Conservation (phyloP, 768 basidiomycete genomes). For the Kwoniella heveanensis region DNA sequence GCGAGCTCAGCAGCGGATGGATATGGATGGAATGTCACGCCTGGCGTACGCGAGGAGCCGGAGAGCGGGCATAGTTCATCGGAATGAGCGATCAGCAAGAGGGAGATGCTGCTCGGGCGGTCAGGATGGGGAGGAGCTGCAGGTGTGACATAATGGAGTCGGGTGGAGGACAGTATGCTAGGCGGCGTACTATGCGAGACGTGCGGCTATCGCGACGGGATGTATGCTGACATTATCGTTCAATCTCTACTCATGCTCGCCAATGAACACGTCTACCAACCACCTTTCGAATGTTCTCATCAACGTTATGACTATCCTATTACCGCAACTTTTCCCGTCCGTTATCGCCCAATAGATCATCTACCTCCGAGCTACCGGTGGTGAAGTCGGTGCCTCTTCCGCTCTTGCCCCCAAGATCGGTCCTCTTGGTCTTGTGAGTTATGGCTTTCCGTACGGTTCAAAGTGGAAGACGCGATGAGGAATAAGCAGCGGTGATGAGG, state of each 20-base stretch:
- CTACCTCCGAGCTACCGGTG: constrained; percentile 96
- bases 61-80: too few relatives aligned
- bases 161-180: too few relatives aligned
- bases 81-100: background rate
- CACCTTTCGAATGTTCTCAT: too few relatives aligned
- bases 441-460: background rate
- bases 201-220: too few relatives aligned
- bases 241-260: background rate
- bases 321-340: too few relatives aligned
- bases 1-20: too few relatives aligned
- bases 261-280: too few relatives aligned
- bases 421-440: constrained; percentile 94
- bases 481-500: background rate
- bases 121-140: background rate
- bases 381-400: constrained; percentile 98
- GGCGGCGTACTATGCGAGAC: background rate
- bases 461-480: background rate
- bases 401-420: constrained; percentile 99
- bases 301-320: too few relatives aligned
- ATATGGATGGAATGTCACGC: background rate
- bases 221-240: too few relatives aligned
- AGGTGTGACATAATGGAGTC: too few relatives aligned
- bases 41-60: background rate
- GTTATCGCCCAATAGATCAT: constrained; percentile 68
- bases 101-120: background rate